phyloP scores from a whole-genome alignment of 352 stramenopile genomes.

The Phytophthora pistaciae region DNA sequence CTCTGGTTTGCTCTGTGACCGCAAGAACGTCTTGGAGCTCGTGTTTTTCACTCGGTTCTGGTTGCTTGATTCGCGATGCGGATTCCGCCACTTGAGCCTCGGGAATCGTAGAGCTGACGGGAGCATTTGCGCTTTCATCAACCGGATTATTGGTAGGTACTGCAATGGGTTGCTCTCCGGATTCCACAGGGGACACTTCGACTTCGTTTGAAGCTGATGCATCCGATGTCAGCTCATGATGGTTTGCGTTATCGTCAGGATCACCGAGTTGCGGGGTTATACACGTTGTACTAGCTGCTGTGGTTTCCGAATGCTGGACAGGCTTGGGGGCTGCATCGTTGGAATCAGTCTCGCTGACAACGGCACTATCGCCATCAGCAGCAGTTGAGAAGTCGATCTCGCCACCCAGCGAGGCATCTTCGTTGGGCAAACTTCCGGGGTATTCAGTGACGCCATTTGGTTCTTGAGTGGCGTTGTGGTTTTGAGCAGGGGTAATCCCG shows the following conservation, averaged over 20 bases:
- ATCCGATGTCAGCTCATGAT: background rate
- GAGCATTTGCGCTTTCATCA: background rate
- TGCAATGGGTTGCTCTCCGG: background rate
- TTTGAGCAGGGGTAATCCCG: background rate
- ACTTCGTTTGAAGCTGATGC: background rate
- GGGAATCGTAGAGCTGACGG: background rate
- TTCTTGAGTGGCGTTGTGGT: too few species aligned
- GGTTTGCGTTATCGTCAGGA: background rate
- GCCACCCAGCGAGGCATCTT: conserved; percentile 5
- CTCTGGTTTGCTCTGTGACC: background rate
- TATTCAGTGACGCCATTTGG: background rate
- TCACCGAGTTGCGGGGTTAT: background rate
- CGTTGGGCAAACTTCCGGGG: background rate
- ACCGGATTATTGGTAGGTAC: background rate
- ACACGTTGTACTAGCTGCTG: background rate
- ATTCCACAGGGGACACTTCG: background rate
- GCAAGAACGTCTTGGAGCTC: background rate
- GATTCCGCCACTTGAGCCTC: background rate
- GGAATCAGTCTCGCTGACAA: conserved; percentile 6
- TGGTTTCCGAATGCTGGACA: background rate
- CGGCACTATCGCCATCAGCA: conserved; percentile 7
- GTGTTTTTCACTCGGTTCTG: background rate
- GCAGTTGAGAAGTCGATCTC: conserved; percentile 20
- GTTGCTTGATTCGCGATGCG: background rate
- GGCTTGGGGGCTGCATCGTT: background rate